These are phyloP conservation scores for Cladosporium austrohemisphaericum DNA, from an alignment of 2,329 filamentous ascomycete species.

Conservation along the genomic window DNA sequence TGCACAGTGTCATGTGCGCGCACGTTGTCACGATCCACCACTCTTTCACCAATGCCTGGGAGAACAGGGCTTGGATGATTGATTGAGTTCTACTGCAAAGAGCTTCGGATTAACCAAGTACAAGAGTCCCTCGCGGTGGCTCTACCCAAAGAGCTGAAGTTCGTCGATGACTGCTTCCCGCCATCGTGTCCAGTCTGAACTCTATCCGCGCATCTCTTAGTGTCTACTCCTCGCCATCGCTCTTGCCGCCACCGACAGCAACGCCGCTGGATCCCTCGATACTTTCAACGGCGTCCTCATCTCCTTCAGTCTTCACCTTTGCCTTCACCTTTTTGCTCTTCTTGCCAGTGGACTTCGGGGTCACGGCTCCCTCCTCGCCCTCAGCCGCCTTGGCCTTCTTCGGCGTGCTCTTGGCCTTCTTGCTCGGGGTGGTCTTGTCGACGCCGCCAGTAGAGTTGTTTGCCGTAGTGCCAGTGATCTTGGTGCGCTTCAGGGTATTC, in stretches of 20 bases:
- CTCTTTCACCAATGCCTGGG: too few species aligned
- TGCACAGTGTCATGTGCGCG: too few species aligned
- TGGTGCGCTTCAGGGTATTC: conserved; percentile 26
- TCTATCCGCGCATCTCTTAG: too few species aligned
- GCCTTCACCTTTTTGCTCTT: conserved; percentile 8
- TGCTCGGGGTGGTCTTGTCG: conserved; percentile 17
- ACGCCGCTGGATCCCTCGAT: not conserved
- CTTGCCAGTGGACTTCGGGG: conserved; percentile 2
- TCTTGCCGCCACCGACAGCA: not conserved
- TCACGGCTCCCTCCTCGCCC: conserved; percentile 13
- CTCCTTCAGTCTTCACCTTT: conserved; percentile 7
- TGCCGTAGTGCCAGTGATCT: conserved; percentile 17
- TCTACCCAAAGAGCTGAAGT: too few species aligned
- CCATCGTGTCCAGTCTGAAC: too few species aligned
- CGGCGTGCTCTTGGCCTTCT: conserved; percentile 20
- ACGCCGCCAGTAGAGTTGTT: not conserved
- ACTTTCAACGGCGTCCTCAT: not conserved
- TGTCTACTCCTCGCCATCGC: too few species aligned
- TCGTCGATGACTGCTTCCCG: too few species aligned
- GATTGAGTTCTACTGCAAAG: too few species aligned
- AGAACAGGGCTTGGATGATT: too few species aligned
- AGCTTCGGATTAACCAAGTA: too few species aligned
- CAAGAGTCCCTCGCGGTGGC: too few species aligned
- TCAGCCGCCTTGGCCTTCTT: conserved; percentile 4
- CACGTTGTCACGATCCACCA: too few species aligned